These are phyloP conservation scores for Gryganskiella cystojenkinii DNA, from an alignment of 192 early-diverging fungal species.

Conservation along the genomic window DNA sequence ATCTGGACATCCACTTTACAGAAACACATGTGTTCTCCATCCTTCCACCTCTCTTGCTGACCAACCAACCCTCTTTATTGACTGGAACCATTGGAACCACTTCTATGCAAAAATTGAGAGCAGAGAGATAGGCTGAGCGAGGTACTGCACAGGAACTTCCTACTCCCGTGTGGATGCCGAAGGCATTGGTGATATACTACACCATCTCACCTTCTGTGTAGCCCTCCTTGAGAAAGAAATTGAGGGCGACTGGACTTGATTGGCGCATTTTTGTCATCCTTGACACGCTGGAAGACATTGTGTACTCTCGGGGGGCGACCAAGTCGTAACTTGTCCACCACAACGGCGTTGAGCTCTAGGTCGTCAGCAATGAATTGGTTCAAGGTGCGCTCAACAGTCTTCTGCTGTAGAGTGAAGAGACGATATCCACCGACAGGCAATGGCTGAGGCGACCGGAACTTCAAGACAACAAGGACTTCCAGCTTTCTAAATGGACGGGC, in stretches of 20 bases:
- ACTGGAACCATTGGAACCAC: too few species aligned
- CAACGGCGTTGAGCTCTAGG: conserved; percentile 17
- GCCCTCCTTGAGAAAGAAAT: too few species aligned
- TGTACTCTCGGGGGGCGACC: conserved; percentile 14
- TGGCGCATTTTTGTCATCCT: conserved; percentile 11
- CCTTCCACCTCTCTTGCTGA: too few species aligned
- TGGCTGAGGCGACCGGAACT: conserved; percentile 6
- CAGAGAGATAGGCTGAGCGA: too few species aligned
- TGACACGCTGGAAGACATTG: conserved; percentile 7
- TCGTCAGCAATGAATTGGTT: conserved; percentile 11
- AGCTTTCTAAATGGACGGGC: conserved; percentile 9
- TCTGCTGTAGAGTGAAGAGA: conserved; percentile 10
- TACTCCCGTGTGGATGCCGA: too few species aligned
- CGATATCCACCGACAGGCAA: conserved; percentile 20
- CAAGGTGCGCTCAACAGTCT: not conserved
- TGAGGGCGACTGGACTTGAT: conserved; percentile 9
- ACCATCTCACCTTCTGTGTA: too few species aligned
- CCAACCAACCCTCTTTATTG: too few species aligned
- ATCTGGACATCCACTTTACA: too few species aligned
- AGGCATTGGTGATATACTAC: too few species aligned
- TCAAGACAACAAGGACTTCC: conserved; percentile 24
- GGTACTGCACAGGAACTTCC: too few species aligned
- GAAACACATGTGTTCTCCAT: too few species aligned
- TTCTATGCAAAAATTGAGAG: too few species aligned
- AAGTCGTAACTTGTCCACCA: conserved; percentile 14